Evolutionary conservation across 805 yeast species (phyloP), one percentile per base, ranked within the genome.

Genomic region (Saccharomyces eubayanus): DNA sequence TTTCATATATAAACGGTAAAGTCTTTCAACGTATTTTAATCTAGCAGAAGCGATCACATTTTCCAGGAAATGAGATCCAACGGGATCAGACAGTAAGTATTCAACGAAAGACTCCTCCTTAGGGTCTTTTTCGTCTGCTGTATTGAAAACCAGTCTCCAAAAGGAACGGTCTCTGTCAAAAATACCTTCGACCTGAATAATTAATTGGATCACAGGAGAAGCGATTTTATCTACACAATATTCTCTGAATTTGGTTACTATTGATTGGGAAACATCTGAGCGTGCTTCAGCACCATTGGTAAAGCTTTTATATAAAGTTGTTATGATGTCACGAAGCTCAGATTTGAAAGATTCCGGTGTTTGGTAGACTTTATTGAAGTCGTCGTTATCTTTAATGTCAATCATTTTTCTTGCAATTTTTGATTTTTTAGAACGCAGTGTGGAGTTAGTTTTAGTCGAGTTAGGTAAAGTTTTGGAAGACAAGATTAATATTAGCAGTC

Each of bases 41-140:
- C 94, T 82, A 57, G 85, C 83, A 55, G 78, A 79, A 49, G 78
- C 80, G 51, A 91, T 74, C 10, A 83, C 78, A 20, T 84, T 78
- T 68, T 94, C 89, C 28, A 92, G 74, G 73, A 94, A 92, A 70
- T 90, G 97, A 1, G 96, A 86, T 0, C 98, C 99, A n/a, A 91
- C 89, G 1, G 95, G 76, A 64, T 90, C 96, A 8, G 94, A 81
- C 40, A 92, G 72, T 52, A 91, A 74, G 62, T 86, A 87, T 66
- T 90, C 96, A 30, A 91, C 84, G 67, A 87, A 90, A 0, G 94
- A 82, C 57, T 80, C 91, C 62, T 87, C 94, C 54, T 80, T 77
- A 0, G 79, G 51, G 57, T 85, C 83, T 50, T 70, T 75, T 28
- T 76, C 82, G 2, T 74, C 79, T 12, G 73, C 72, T 10, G 77